Base-by-base conservation (phyloP, 2,329 filamentous ascomycete genomes). In the Xylariaceae sp. region DNA sequence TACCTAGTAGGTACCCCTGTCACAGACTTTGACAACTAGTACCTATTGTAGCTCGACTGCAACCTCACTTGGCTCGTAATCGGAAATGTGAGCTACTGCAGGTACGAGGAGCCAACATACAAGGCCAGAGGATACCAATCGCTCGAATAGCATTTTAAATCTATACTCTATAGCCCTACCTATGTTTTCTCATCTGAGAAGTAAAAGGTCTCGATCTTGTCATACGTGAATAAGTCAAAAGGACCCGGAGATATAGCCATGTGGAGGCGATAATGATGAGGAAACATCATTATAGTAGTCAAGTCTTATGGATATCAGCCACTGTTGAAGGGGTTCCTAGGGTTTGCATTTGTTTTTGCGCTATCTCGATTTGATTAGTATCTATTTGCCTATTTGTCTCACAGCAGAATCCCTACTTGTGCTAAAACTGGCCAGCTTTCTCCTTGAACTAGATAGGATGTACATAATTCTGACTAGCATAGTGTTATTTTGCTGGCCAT, bases 231-330 rank as follows among this genome's bases (percentile, higher is more conserved):
- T 36, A 16, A 49, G 39, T 45, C 33, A 21, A 29, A 29, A 37
- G 6, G 19, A 50, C 14, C 17, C 26, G 45, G 53, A 26, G 16
- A 46, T 33, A 50, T 31, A 29, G 17, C 47, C 41, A 51, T 34
- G 53, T 56, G 53, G 33, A 9, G 24, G 16, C 33, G 19, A 40
- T 36, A 34, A 21, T 26, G 8, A 8, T 19, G 21, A 33, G 23
- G 21, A 56, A 56, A 56, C 47, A 36, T 46, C 28, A 34, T 46
- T 23, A 40, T 14, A 4, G 28, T 12, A 17, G 21, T 43, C 36
- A 14, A 28, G 34, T 29, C 31, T 41, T 21, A 21, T 41, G 34
- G n/a, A 16, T 33, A 24, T 14, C 24, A 44, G n/a, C 23, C 28
- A 26, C 26, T 4, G 12, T 31, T 8, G 21, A 29, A 37, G 2